Evolutionary conservation across 148 eudicot genomes (phyloP), one percentile per base, ranked within the genome.

Genomic region (Rhododendron simsii): DNA sequence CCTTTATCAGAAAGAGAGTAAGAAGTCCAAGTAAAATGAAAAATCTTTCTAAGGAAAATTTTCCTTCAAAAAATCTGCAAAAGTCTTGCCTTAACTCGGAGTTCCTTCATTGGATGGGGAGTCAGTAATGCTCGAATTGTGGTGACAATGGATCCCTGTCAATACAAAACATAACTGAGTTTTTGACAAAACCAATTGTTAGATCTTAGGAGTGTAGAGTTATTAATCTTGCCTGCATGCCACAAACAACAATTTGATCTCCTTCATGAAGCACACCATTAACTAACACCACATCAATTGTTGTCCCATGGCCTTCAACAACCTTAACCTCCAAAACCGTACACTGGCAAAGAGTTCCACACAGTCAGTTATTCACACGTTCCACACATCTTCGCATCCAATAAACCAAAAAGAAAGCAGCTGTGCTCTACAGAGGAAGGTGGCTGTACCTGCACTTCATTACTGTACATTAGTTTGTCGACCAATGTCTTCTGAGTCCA

Each of bases 91-190:
- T 93, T 96, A 83, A 96, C 93, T 86, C 98, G 92, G 78, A 96
- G 94, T 87, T 96, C 99, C 89, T 94, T 96, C 99, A 94, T 96
- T 44, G 99, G 98, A 92, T 96, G 99, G 50, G 98, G 98, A 47
- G 98, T 95, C 82, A 96, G 86, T 78, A 96, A 91, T 82, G 99
- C 97, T 87, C 99, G 93, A 44, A 96, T 95, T 78, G 92, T 87
- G 39, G 99, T 93, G 84, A 91, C 92, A 83, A 96, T 94, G 80
- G 99, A 98, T 39, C 93, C 98, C 98, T 95, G 85, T 55, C 91
- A 86, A 20, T 59, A 78, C 5, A 83, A 55, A 71, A n/a, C 84
- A 55, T 7, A 23, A 28, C 63, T 59, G 79, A 83, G 78, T 73
- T 48, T 53, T 79, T 57, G 81, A 57, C 41, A 65, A 82, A 51